Conservation (phyloP, 2,329 filamentous ascomycete genomes). For the Aureobasidium namibiae region DNA sequence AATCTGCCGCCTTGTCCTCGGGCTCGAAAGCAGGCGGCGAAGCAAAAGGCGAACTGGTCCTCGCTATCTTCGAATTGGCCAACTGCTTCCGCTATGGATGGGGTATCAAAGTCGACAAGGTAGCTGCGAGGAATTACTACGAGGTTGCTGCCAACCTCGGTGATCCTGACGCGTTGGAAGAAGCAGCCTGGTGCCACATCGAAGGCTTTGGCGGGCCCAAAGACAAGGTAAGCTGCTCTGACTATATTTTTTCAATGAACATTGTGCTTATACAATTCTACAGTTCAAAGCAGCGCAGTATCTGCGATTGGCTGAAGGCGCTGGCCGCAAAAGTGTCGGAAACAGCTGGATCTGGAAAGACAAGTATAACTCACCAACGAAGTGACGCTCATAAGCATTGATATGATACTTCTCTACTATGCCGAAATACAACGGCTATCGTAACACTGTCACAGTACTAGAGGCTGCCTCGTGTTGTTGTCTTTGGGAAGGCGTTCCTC, state of each 20-base stretch:
- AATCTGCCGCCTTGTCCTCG: slow-evolving; percentile 74
- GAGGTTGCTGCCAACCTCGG: slow-evolving; percentile 95
- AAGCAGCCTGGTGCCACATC: slow-evolving; percentile 89
- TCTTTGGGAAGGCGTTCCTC: neutral
- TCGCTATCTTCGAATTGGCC: slow-evolving; percentile 91
- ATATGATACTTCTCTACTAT: no score
- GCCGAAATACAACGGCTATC: no score
- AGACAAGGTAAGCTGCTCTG: slow-evolving; percentile 73
- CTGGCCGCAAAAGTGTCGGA: slow-evolving; percentile 81
- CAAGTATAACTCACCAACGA: slow-evolving; percentile 54
- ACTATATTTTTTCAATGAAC: neutral
- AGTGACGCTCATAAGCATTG: neutral
- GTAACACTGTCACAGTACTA: no score
- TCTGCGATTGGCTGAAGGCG: slow-evolving; percentile 81
- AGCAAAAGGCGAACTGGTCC: slow-evolving; percentile 89
- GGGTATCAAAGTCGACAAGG: slow-evolving; percentile 78
- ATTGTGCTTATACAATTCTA: neutral
- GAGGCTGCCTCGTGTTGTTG: neutral
- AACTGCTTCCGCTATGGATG: slow-evolving; percentile 92
- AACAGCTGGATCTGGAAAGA: slow-evolving; percentile 99
- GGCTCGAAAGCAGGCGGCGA: slow-evolving; percentile 89
- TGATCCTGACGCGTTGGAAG: slow-evolving; percentile 96
- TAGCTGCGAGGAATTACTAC: slow-evolving; percentile 86
- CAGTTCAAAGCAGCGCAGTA: slow-evolving; percentile 61
- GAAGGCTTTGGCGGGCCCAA: slow-evolving; percentile 97